These are phyloP conservation scores for Emmonsiellopsis sp. DNA, from an alignment of 2,329 filamentous ascomycete genomes.

Conservation along the genomic window DNA sequence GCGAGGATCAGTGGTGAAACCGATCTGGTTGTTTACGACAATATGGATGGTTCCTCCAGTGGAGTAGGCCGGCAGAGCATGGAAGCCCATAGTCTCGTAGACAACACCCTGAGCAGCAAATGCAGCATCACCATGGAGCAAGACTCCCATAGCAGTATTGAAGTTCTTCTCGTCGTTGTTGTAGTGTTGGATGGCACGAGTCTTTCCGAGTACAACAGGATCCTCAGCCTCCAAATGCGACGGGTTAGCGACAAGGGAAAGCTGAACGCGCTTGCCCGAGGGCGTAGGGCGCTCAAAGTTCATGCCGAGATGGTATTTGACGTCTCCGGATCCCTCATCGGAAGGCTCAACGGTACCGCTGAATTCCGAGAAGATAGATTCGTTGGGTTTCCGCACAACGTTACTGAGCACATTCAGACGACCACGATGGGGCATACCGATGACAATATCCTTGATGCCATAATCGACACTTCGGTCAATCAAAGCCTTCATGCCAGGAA, in stretches of 20 bases:
- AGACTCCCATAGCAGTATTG: conserved; percentile 83
- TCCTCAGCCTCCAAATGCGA: conserved; percentile 98
- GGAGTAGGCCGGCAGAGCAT: conserved; percentile 89
- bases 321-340: conserved; percentile 94
- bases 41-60: conserved; percentile 96
- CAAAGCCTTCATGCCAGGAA: conserved; percentile 97
- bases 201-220: conserved; percentile 94
- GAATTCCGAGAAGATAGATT: conserved; percentile 99
- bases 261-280: conserved; percentile 97
- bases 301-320: conserved; percentile 99
- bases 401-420: conserved; percentile 97
- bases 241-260: conserved; percentile 95
- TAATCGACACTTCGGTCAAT: conserved; percentile 98
- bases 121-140: conserved; percentile 94
- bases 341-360: conserved; percentile 76
- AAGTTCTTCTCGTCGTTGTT: conserved; percentile 92
- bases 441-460: conserved; percentile 97
- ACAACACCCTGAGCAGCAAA: conserved; percentile 95
- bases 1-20: conserved; percentile 96
- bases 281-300: conserved; percentile 98
- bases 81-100: conserved; percentile 97
- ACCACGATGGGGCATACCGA: conserved; percentile 98
- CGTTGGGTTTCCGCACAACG: conserved; percentile 97
- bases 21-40: conserved; percentile 99
- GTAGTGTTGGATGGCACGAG: conserved; percentile 95